Percentiles rank a stretch among this genome's conserved stretches.
phyloP scores from a whole-genome alignment of 352 stramenopile species.

The Pythium phragmitis region DNA sequence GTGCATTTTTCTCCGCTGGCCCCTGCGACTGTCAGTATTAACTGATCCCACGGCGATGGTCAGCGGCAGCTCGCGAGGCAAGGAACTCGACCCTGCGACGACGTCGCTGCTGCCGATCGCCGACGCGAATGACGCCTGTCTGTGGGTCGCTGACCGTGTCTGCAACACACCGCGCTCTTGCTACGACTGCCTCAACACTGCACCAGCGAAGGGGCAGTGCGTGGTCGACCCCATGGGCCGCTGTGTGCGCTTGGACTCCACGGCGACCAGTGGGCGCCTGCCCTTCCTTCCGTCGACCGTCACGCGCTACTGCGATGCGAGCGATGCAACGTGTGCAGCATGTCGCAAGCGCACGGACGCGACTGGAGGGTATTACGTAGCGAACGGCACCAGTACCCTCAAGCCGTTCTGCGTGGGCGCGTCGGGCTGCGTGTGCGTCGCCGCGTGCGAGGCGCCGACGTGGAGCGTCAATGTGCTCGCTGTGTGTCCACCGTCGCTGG shows the following conservation, averaged over 20 bases:
- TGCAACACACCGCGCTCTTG: slow-evolving; percentile 42
- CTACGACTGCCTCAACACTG: slow-evolving; percentile 47
- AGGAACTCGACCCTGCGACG: not conserved
- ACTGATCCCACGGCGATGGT: no score
- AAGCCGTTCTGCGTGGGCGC: slow-evolving; percentile 45
- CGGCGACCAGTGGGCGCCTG: not conserved
- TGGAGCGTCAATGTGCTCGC: slow-evolving; percentile 45
- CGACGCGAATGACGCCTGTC: slow-evolving; percentile 15
- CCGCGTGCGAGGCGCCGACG: slow-evolving; percentile 37
- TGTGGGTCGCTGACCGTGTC: slow-evolving; percentile 1
- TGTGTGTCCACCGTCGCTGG: slow-evolving; percentile 5
- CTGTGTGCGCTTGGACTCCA: slow-evolving; percentile 26
- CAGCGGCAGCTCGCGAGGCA: no score
- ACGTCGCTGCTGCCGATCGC: slow-evolving; percentile 6
- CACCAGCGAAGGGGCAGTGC: slow-evolving; percentile 31
- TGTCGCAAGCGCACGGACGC: slow-evolving; percentile 29
- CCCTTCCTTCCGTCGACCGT: slow-evolving; percentile 27
- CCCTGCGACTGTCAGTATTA: no score
- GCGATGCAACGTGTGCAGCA: slow-evolving; percentile 37
- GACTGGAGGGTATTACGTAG: slow-evolving; percentile 27
- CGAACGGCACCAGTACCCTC: slow-evolving; percentile 18
- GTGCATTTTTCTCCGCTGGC: no score
- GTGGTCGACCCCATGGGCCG: slow-evolving; percentile 19
- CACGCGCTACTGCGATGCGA: slow-evolving; percentile 47
- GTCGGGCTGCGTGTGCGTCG: slow-evolving; percentile 48